A percentile compares a stretch with the other conserved stretches of the same genome.
phyloP scores from a whole-genome alignment of 495 filamentous ascomycete species.

The Podospora sp. region DNA sequence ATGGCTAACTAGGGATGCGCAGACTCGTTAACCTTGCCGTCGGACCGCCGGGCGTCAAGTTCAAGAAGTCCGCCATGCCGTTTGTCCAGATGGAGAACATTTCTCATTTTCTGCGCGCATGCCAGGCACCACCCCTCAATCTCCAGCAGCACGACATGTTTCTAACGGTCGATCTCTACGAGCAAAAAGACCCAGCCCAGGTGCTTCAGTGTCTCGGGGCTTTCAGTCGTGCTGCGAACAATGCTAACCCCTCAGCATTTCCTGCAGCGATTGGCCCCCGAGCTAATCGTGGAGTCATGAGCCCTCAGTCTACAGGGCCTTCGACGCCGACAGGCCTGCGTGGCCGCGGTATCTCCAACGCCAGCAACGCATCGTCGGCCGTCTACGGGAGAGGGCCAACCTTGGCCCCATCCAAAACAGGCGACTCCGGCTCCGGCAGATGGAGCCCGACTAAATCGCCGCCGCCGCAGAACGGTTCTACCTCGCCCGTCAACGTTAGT shows the following conservation, averaged over 20 bases:
- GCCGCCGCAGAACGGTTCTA: constrained; percentile 41
- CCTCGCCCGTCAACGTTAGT: constrained; percentile 59
- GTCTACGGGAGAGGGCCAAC: constrained; percentile 43
- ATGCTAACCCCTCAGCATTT: constrained; percentile 73
- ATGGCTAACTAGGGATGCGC: constrained; percentile 28
- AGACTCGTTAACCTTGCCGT: constrained; percentile 85
- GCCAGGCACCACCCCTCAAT: constrained; percentile 78
- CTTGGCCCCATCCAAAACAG: constrained; percentile 50
- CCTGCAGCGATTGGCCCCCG: constrained; percentile 70
- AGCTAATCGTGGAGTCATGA: constrained; percentile 62
- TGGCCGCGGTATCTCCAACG: constrained; percentile 66
- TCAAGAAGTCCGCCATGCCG: constrained; percentile 86
- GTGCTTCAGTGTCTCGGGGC: constrained; percentile 91
- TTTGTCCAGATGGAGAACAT: constrained; percentile 99
- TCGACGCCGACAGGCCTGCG: constrained; percentile 53
- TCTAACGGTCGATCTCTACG: constrained; percentile 95
- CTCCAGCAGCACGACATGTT: constrained; percentile 94
- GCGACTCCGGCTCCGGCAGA: constrained; percentile 55
- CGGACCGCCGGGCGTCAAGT: constrained; percentile 72
- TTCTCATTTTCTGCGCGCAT: constrained; percentile 89
- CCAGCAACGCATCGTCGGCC: constrained; percentile 66
- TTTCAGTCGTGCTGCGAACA: constrained; percentile 85
- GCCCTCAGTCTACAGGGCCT: constrained; percentile 69
- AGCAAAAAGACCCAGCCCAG: constrained; percentile 94
- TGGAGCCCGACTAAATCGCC: constrained; percentile 65